Conservation (phyloP, 108 stramenopile genomes). For the Fragilariopsis cylindrus region DNA sequence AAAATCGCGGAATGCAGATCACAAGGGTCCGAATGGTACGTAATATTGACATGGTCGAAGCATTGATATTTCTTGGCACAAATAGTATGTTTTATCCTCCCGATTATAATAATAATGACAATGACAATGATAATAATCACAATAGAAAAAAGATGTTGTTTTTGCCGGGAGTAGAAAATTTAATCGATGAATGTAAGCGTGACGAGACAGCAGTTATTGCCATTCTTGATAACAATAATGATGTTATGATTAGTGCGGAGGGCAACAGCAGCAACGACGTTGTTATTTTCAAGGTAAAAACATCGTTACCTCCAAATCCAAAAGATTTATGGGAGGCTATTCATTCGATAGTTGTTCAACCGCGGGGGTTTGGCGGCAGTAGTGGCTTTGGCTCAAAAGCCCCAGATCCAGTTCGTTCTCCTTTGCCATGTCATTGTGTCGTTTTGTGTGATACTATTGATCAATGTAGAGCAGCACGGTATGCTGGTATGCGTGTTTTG, state of each 20-base stretch:
- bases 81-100: slow-evolving; percentile 35
- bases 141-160: slow-evolving; percentile 24
- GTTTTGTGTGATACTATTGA: slow-evolving; percentile 51
- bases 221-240: slow-evolving; percentile 34
- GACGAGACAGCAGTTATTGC: slow-evolving; percentile 64
- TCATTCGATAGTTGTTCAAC: slow-evolving; percentile 53
- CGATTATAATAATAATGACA: not conserved
- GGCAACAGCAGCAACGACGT: slow-evolving; percentile 3
- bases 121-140: slow-evolving; percentile 1
- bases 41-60: slow-evolving; percentile 79
- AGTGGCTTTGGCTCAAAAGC: slow-evolving; percentile 72
- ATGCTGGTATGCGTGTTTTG: slow-evolving; percentile 66
- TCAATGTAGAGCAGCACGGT: slow-evolving; percentile 61
- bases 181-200: slow-evolving; percentile 69
- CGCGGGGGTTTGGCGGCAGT: slow-evolving; percentile 81
- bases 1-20: not conserved
- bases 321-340: slow-evolving; percentile 59
- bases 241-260: slow-evolving; percentile 4
- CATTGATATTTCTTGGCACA: slow-evolving; percentile 66
- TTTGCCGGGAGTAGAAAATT: slow-evolving; percentile 45
- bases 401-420: slow-evolving; percentile 63
- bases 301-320: slow-evolving; percentile 56
- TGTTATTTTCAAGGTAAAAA: slow-evolving; percentile 5
- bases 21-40: slow-evolving; percentile 54
- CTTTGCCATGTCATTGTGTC: slow-evolving; percentile 64